Evolutionary conservation across 169 alveolate species (phyloP).

Genomic region (Theileria parva): DNA sequence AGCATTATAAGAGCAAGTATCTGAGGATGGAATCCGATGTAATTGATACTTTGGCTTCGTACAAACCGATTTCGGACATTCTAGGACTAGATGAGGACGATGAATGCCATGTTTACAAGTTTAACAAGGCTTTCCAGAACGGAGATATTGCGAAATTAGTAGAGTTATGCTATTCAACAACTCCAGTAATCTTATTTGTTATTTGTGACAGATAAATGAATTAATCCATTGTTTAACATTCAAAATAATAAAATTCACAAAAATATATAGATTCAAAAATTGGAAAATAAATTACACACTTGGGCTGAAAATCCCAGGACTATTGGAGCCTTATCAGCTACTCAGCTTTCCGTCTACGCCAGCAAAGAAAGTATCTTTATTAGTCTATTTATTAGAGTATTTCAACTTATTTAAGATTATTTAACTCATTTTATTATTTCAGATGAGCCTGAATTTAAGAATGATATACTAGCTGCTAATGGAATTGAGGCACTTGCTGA

Average conservation of each 20-base stretch:
- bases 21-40: conserved; percentile 56
- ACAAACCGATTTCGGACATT: conserved; percentile 61
- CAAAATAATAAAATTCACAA: neutral
- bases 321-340: conserved; percentile 94
- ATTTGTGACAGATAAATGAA: neutral
- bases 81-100: conserved; percentile 62
- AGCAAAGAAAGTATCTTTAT: conserved; percentile 66
- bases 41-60: conserved; percentile 54
- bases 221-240: neutral
- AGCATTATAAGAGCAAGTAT: conserved; percentile 34
- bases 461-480: conserved; percentile 53
- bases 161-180: conserved; percentile 54
- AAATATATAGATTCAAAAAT: conserved; percentile 75
- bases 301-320: conserved; percentile 95
- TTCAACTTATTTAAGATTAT: neutral
- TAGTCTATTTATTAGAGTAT: neutral
- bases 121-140: conserved; percentile 60
- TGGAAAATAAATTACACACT: conserved; percentile 89
- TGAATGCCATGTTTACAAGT: conserved; percentile 38
- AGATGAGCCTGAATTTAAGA: conserved; percentile 58
- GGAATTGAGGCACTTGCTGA: conserved; percentile 63
- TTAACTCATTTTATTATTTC: neutral
- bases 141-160: conserved; percentile 52
- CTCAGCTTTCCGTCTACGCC: conserved; percentile 92
- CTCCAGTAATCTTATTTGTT: conserved; percentile 27